Evolutionary conservation across 371 early-diverging fungal species (phyloP), one percentile per base, ranked within the genome.

Genomic region (Mortierella sp.): DNA sequence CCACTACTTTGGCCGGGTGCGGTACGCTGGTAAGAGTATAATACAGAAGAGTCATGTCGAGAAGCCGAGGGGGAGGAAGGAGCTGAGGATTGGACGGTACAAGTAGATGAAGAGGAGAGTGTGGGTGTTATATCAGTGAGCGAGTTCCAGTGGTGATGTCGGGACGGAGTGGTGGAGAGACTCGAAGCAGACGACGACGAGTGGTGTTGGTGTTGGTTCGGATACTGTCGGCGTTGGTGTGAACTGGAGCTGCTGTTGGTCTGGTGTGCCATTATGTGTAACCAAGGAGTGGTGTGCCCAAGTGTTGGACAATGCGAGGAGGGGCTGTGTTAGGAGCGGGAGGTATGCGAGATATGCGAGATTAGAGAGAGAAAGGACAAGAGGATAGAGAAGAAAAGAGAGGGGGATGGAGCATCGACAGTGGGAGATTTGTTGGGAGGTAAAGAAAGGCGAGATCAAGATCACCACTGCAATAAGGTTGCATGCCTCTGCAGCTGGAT

Each of bases 261-360:
- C 58, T 58, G 66, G 53, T 58, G 24, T 46, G 66, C 24, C 59
- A 65, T 65, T 55, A 42, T 50, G 64, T 64, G 57, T 56, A 64
- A 56, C 64, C 51, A 49, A 34, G 56, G 56, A 13, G 27, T 2
- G 19, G 31, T 57, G 21, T 58, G 53, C 43, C 26, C 34, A 21
- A 42, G 27, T n/a, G 16, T 41, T 18, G 43, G 49, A 49, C 28
- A 49, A 56, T 30, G 64, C 48, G 41, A 4, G n/a, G n/a, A n/a
- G n/a, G n/a, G n/a, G n/a, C n/a, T n/a, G 7, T 7, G 34, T 34
- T 10, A 34, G 34, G 10, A 10, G 34, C 34, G 34, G 10, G 34
- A 34, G 34, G 34, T 34, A n/a, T 10, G 34, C 10, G 34, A 34
- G 34, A 10, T 34, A 10, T 34, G 7, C 34, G 10, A 34, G 10